A percentile compares a stretch with the other conserved stretches of the same genome.
Evolutionary conservation across 2,329 filamentous ascomycete genomes (phyloP).

Genomic region (Xylaria sp.): DNA sequence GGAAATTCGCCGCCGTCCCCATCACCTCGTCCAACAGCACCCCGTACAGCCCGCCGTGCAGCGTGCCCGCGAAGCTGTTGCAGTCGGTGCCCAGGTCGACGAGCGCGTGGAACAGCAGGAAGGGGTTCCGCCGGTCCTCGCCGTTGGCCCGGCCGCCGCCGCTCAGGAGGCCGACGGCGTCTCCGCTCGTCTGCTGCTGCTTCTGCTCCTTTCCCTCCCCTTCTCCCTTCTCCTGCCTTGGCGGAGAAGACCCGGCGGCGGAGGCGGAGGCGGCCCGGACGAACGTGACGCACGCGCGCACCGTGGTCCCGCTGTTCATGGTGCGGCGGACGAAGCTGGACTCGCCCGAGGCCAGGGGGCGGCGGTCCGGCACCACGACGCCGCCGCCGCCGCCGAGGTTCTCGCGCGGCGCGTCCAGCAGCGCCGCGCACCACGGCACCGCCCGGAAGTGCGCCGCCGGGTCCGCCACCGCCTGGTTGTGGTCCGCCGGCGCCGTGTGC

Average conservation of each 20-base stretch:
- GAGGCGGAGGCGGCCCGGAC: slow-evolving; percentile 7
- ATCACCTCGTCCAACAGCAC: slow-evolving; percentile 38
- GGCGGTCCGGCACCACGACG: slow-evolving; percentile 30
- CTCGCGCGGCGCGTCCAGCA: slow-evolving; percentile 27
- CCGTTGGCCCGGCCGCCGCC: slow-evolving; percentile 23
- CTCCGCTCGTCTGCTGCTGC: background rate
- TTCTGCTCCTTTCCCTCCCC: slow-evolving; percentile 11
- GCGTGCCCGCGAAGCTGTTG: slow-evolving; percentile 31
- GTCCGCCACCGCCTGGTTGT: slow-evolving; percentile 30
- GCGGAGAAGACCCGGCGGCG: background rate
- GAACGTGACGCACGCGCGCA: slow-evolving; percentile 32
- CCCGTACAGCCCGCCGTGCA: slow-evolving; percentile 35
- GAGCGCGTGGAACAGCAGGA: slow-evolving; percentile 32
- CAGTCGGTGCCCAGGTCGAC: slow-evolving; percentile 30
- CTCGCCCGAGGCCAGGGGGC: slow-evolving; percentile 30
- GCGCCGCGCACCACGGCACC: slow-evolving; percentile 34
- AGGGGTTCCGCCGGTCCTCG: slow-evolving; percentile 32
- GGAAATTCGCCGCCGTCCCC: slow-evolving; percentile 35
- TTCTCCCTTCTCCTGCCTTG: background rate
- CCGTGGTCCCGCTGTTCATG: slow-evolving; percentile 30
- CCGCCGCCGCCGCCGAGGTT: slow-evolving; percentile 15
- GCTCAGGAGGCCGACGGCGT: slow-evolving; percentile 10
- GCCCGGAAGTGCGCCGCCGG: slow-evolving; percentile 33
- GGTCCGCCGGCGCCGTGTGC: slow-evolving; percentile 9
- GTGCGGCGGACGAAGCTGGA: slow-evolving; percentile 32